Base-by-base conservation (phyloP, 257 asterid species). In the Penstemon newberryi region DNA sequence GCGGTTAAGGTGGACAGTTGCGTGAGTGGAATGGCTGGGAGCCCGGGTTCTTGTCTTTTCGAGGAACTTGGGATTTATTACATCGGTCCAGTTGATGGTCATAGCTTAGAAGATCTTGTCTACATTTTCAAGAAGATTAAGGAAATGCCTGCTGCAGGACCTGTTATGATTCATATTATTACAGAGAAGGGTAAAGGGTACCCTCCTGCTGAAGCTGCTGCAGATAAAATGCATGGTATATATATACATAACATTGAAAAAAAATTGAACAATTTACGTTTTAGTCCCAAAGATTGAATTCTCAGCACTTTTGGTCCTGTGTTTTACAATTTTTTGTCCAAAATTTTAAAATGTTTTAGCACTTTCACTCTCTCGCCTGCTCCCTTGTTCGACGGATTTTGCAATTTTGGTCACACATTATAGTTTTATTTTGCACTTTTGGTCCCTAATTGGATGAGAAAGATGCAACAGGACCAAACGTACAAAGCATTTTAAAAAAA, bases 51-150 rank as follows among this genome's bases (percentile, higher is more conserved):
- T 12, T 49, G 80, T 12, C 73, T 84, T 0, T 89, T 89, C 53
- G 96, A 89, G 73, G 91, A 89, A 36, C 84, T 86, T 1, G 94
- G 96, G 8, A 50, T 86, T 0, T 86, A 83, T 55, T 89, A 89
- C 72, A 86, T 89, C 7, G 96, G 96, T 8, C 93, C 91, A 0
- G 88, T 86, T 0, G 91, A 84, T 61, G 91, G 93, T 10, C 96
- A 86, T 43, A 83, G 41, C 59, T 8, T 86, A 0, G 88, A 84
- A 47, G 93, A 86, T 59, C 89, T 89, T n/a, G 84, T 83, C 2
- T 58, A 77, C 1, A 84, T 89, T 10, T 81, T 89, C 67, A 73
- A 77, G 63, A 75, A 80, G 36, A 85, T 88, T 1, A 85, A 88
- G 63, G 76, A 77, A 10, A 78, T 79, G 83, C 89, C 89, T 0